These are phyloP conservation scores for Flueggea neowawraea DNA, from an alignment of 441 rosid species.

Conservation along the genomic window DNA sequence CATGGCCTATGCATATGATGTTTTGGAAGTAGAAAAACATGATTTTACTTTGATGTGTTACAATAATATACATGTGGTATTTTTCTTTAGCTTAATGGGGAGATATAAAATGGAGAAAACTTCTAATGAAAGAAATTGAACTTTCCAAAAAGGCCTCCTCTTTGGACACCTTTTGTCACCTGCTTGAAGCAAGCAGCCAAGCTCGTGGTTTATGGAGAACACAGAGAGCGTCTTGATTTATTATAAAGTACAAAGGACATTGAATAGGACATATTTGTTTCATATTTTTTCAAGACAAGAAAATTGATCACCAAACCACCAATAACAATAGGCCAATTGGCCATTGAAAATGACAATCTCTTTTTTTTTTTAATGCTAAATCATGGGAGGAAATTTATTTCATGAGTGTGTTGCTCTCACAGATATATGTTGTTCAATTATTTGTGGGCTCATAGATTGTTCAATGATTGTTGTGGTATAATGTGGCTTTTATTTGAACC, in stretches of 20 bases:
- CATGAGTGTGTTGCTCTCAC: no score
- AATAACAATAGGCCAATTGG: neutral
- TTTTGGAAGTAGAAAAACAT: conserved; percentile 1
- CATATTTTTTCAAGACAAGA: neutral
- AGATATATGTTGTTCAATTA: neutral
- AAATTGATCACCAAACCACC: neutral
- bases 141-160: conserved; percentile 22
- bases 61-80: neutral
- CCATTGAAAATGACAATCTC: no score
- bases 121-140: conserved; percentile 36
- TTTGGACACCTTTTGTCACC: neutral
- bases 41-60: neutral
- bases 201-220: conserved; percentile 24
- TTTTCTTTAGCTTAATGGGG: conserved; percentile 21
- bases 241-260: conserved; percentile 3
- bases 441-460: neutral
- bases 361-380: no score
- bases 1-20: neutral
- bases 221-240: conserved; percentile 16
- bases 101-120: conserved; percentile 28
- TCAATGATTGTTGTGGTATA: neutral
- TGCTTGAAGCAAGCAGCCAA: conserved; percentile 3
- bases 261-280: no score
- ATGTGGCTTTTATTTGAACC: no score
- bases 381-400: no score